A percentile compares a stretch with the other conserved stretches of the same genome.
phyloP scores from a whole-genome alignment of 1,139 yeast species.

The Ogataea hybrid region DNA sequence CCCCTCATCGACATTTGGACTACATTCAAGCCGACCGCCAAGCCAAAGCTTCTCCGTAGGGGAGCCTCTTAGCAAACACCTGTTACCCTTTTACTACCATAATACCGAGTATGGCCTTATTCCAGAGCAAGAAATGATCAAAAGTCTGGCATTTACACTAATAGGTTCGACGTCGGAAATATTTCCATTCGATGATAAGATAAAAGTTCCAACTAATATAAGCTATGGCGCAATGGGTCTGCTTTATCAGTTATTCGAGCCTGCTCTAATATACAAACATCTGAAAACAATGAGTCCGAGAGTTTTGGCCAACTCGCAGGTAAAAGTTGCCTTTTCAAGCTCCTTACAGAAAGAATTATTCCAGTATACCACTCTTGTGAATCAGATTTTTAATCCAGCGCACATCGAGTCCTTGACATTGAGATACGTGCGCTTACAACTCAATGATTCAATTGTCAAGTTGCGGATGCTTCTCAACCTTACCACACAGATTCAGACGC shows the following conservation, averaged over 20 bases:
- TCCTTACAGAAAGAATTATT: constrained; percentile 52
- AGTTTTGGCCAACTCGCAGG: constrained; percentile 42
- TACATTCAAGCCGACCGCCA: constrained; percentile 11
- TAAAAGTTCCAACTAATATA: constrained; percentile 50
- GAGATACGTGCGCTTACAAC: constrained; percentile 42
- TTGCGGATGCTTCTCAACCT: constrained; percentile 56
- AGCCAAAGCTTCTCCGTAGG: constrained; percentile 9
- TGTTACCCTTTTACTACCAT: constrained; percentile 14
- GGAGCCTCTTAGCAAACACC: constrained; percentile 17
- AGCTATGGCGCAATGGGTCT: constrained; percentile 59
- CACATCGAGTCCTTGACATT: constrained; percentile 31
- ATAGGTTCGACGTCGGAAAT: constrained; percentile 70
- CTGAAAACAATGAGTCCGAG: constrained; percentile 38
- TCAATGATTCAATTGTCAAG: constrained; percentile 50
- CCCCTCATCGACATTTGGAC: background rate
- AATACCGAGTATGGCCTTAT: constrained; percentile 16
- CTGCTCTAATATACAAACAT: constrained; percentile 63
- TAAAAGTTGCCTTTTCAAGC: constrained; percentile 64
- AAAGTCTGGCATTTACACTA: constrained; percentile 62
- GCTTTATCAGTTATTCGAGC: constrained; percentile 62
- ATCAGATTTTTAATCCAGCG: constrained; percentile 45
- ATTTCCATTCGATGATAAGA: constrained; percentile 45
- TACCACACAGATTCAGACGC: constrained; percentile 34
- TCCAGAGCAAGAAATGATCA: constrained; percentile 51
- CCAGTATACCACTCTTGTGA: constrained; percentile 54